A percentile compares a stretch with the other conserved stretches of the same genome.
phyloP scores from a whole-genome alignment of 202 grass and related monocot species.

The Digitaria exilis region DNA sequence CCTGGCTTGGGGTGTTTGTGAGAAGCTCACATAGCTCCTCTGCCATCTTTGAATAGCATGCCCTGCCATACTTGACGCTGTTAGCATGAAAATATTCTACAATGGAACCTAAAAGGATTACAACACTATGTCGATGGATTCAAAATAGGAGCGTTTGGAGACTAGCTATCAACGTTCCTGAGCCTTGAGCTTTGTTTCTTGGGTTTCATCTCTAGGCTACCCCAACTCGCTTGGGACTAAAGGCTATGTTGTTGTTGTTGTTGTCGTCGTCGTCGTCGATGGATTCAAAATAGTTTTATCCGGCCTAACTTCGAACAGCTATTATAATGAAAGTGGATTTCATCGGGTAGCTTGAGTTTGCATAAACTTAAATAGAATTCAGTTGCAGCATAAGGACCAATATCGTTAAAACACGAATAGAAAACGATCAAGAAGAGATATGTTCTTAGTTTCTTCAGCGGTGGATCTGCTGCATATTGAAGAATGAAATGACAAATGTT shows the following conservation, averaged over 20 bases:
- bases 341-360: background rate
- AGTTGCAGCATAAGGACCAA: background rate
- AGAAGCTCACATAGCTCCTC: constrained; percentile 71
- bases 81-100: background rate
- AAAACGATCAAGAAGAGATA: background rate
- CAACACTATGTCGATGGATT: background rate
- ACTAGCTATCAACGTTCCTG: no score
- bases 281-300: no score
- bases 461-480: constrained; percentile 7
- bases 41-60: constrained; percentile 83
- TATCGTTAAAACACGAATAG: background rate
- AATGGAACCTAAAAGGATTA: background rate
- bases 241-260: no score
- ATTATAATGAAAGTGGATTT: background rate
- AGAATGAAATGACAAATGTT: constrained; percentile 24
- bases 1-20: constrained; percentile 39
- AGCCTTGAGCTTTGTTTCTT: no score
- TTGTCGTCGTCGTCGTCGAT: no score
- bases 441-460: background rate
- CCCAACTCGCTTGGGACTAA: no score
- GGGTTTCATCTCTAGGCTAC: no score
- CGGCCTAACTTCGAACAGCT: background rate
- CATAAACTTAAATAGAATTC: background rate
- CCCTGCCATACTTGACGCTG: constrained; percentile 48
- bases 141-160: background rate